These are phyloP conservation scores for Pharus latifolius DNA, from an alignment of 176 grass and related monocot genomes.

Conservation along the genomic window DNA sequence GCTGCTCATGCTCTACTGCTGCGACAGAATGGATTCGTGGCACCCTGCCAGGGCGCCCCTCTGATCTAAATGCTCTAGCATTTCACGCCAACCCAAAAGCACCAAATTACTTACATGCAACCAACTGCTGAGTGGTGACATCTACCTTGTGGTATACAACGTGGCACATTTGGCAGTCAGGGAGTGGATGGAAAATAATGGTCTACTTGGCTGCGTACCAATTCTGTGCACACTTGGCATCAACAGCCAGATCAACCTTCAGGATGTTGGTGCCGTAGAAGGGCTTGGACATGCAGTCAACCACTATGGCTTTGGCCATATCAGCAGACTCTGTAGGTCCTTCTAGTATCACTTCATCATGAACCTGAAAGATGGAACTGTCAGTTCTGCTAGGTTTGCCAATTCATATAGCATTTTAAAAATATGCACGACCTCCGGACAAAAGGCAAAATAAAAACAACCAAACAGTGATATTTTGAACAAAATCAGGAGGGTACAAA, in stretches of 20 bases:
- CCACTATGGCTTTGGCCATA: slow-evolving; percentile 75
- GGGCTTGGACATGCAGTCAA: slow-evolving; percentile 93
- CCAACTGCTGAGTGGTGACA: no score
- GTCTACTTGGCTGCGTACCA: slow-evolving; percentile 92
- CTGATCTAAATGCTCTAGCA: neutral
- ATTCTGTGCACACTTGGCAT: slow-evolving; percentile 86
- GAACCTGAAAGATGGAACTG: slow-evolving; percentile 51
- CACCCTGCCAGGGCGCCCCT: neutral
- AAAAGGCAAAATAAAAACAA: neutral
- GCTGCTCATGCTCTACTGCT: neutral
- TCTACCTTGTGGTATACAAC: neutral
- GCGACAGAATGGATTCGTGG: neutral
- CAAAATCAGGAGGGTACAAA: neutral
- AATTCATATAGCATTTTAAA: neutral
- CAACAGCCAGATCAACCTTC: slow-evolving; percentile 75
- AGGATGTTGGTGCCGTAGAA: slow-evolving; percentile 72
- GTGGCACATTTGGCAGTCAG: neutral
- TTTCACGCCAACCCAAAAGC: neutral
- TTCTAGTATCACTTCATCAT: slow-evolving; percentile 99
- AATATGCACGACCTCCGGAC: no score
- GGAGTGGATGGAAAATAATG: neutral
- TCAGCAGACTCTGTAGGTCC: slow-evolving; percentile 81
- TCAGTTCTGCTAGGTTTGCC: neutral
- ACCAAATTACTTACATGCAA: neutral
- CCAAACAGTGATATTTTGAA: neutral